Evolutionary conservation across 768 basidiomycete genomes (phyloP), one percentile per base, ranked within the genome.

Genomic region (Termitomyces sp.): DNA sequence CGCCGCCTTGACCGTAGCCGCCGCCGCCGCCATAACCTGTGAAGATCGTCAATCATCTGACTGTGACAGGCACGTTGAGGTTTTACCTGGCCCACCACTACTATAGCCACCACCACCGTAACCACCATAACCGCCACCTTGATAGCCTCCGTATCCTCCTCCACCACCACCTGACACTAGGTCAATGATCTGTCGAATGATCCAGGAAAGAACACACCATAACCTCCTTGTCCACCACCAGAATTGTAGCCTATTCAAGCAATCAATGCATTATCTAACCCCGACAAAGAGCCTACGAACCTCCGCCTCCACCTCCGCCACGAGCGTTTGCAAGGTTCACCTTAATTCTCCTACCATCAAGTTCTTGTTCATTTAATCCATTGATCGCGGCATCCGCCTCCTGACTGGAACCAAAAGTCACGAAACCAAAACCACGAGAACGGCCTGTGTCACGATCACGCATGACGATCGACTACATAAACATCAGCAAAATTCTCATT

Each of bases 391-490:
- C 77, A 11, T 88, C 76, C 46, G 95, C 95, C 71, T 96, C 93
- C 32, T 72, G 66, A 13, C 67, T 45, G 49, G 72, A 69, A 62
- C 77, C 71, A 72, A 78, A 94, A 55, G 91, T 94, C 60, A 98
- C 94, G 75, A 98, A 98, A 61, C 95, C 95, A 72, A 98, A 98
- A 68, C 95, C 95, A 70, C 95, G 89, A 62, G 93, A 96, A 69
- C 95, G 92, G 60, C 92, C 91, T 63, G 96, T 98, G 70, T 97
- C 96, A 70, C 94, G 92, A 77, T 98, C 95, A 78, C 92, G 90
- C 94, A 96, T 96, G 72, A 96, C 94, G 76, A 96, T 94, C 66
- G 90, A 90, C 93, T 97, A 74, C 63, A 74, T 71, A 65, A 63
- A 65, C 56, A 76, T 71, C 66, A 76, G 75, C 68, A 71, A 72